Evolutionary conservation across 805 yeast genomes (phyloP).

Genomic region (Spathaspora girioi): DNA sequence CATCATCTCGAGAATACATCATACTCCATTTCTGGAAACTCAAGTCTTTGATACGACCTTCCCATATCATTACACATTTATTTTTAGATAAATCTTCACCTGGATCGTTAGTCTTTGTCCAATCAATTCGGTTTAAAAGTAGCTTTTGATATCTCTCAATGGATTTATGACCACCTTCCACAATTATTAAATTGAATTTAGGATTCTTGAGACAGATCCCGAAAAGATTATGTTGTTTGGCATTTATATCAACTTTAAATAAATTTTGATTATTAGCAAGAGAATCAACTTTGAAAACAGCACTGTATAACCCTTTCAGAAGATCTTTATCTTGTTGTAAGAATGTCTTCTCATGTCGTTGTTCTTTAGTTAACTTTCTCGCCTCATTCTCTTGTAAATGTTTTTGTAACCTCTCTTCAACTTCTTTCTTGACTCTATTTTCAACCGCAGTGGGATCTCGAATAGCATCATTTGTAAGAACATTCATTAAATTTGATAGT

Average conservation of each 20-base stretch:
- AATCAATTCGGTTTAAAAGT: constrained; percentile 57
- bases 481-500: constrained; percentile 79
- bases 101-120: constrained; percentile 51
- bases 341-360: constrained; percentile 46
- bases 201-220: constrained; percentile 58
- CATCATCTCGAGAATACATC: constrained; percentile 48
- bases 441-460: constrained; percentile 89
- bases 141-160: constrained; percentile 62
- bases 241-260: constrained; percentile 76
- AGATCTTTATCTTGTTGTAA: constrained; percentile 47
- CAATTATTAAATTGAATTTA: constrained; percentile 55
- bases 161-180: constrained; percentile 69
- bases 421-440: constrained; percentile 61
- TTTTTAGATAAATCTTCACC: constrained; percentile 39
- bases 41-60: constrained; percentile 54
- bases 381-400: constrained; percentile 63
- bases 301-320: constrained; percentile 47
- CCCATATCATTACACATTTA: constrained; percentile 58
- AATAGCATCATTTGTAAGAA: constrained; percentile 79
- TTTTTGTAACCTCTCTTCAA: constrained; percentile 51
- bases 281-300: constrained; percentile 55
- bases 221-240: constrained; percentile 61
- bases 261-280: constrained; percentile 63
- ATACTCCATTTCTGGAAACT: constrained; percentile 70
- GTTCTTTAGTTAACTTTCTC: constrained; percentile 60